Base-by-base conservation (phyloP, 2,329 filamentous ascomycete species). In the Fusarium chaquense region DNA sequence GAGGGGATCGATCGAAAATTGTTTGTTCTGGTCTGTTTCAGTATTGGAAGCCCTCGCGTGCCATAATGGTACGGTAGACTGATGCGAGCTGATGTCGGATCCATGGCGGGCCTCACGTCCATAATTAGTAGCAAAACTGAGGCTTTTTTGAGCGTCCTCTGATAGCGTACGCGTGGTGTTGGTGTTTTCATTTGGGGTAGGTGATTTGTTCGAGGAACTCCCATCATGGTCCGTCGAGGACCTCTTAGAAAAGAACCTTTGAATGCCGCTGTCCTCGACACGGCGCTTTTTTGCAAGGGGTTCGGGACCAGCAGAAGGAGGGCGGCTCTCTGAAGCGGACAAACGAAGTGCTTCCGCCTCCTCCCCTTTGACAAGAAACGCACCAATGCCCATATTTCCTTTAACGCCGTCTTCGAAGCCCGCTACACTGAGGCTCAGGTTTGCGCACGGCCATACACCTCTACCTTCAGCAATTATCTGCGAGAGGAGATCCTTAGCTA, bases 341-440 rank as follows among this genome's bases (percentile, higher is more conserved):
- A 67, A 67, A 41, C 73, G 72, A 46, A 76, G 57, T 20, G 75
- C 66, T 15, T 87, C 85, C 64, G 88, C 88, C 76, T 90, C 89
- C 36, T 91, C 88, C 36, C 90, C 90, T 81, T 91, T 91, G 28
- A 97, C 83, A n/a, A 99, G 83, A 76, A 98, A 98, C 1, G 88
- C 86, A 45, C 91, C 91, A 71, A 99, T 98, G 35, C 91, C 93
- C 83, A 90, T 90, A 76, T 97, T 98, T 7, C 93, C 91, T 41
- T 86, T 89, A 61, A 95, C 83, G 3, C 93, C 92, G 70, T 98
- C 94, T 78, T 98, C 94, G 70, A 98, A 98, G 0, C 93, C 94
- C n/a, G 89, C 90, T 26, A 98, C 93, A 69, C 91, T 94, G 46
- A 98, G 81, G 61, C 93, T 96, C 11, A 99, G 83, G 76, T 97